Base-by-base conservation (phyloP, 176 grass and related monocot genomes). In the Phoenix dactylifera region DNA sequence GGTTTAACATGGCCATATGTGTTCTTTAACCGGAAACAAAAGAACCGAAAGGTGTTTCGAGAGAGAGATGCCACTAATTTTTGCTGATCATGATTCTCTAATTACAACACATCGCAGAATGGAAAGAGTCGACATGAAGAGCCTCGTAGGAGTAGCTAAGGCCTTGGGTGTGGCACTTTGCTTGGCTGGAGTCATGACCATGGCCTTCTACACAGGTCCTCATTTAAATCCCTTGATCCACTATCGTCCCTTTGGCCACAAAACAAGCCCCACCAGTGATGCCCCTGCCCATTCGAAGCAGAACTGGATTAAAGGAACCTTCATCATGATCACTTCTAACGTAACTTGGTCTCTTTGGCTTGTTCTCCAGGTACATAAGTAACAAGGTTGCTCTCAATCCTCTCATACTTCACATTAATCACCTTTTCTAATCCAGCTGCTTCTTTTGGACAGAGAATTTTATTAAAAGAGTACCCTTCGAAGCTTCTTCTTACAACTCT, bases 381-480 rank as follows among this genome's bases (percentile, higher is more conserved):
- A 24, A 3, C 17, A 14, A 39, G 1, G 20, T 23, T 59, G 23
- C 15, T 16, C 23, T 32, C 3, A 16, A 28, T 19, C 26, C n/a
- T 7, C 25, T 28, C 29, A 20, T 7, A 6, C 63, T 10, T 15
- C 4, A 19, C 0, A 0, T 20, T 20, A 20, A 22, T 10, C 7
- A 16, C 17, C 18, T 3, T 5, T 10, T 66, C 6, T 23, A 19
- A 15, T 12, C 14, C 3, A 2, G 26, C 25, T 22, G 2, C 17
- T 51, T 70, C 5, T 59, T 25, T 17, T 49, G 9, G 35, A 51
- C 17, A 79, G 80, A 80, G 71, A 0, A 65, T 72, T 6, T 25
- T 95, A 50, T 65, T 95, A 17, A 81, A 81, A 50, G 90, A 95
- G 48, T 95, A 89, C 56, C 85, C 90, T 0, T 83, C 70, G 52